Evolutionary conservation across 2,329 filamentous ascomycete genomes (phyloP).

Genomic region (Botryotinia narcissicola): DNA sequence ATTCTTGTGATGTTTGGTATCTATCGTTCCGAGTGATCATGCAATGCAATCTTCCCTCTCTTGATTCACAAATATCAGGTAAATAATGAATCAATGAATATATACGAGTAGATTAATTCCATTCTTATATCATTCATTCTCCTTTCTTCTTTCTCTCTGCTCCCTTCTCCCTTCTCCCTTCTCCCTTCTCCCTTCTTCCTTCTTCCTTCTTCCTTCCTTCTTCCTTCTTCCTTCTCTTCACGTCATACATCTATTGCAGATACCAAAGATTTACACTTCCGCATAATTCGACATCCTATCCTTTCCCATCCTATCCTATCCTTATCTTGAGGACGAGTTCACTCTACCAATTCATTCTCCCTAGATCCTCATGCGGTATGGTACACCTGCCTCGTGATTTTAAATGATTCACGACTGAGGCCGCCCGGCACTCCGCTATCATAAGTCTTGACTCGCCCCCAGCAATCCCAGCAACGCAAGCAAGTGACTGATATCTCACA

Average conservation of each 20-base stretch:
- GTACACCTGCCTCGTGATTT: slow-evolving; percentile 2
- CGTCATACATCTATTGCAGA: not conserved
- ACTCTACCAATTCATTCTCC: not conserved
- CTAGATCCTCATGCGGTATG: not conserved
- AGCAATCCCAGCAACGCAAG: not conserved
- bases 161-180: not conserved
- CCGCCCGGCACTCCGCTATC: not conserved
- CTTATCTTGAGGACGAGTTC: slow-evolving; percentile 3
- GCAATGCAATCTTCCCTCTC: not conserved
- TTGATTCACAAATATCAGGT: not conserved
- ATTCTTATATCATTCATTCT: not conserved
- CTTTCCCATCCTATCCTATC: not conserved
- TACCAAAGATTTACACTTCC: not conserved
- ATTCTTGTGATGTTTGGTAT: not conserved
- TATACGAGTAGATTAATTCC: not conserved
- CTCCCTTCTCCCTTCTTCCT: not conserved
- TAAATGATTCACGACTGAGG: slow-evolving; percentile 1
- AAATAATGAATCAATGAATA: not conserved
- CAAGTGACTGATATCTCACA: slow-evolving; percentile 21
- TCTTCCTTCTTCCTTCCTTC: too few species aligned
- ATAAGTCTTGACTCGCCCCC: slow-evolving; percentile 7
- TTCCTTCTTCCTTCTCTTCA: too few species aligned
- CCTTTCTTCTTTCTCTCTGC: not conserved
- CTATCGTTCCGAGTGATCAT: not conserved
- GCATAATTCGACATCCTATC: not conserved